phyloP scores from a whole-genome alignment of 306 rosid genomes.

The Coriaria nepalensis region DNA sequence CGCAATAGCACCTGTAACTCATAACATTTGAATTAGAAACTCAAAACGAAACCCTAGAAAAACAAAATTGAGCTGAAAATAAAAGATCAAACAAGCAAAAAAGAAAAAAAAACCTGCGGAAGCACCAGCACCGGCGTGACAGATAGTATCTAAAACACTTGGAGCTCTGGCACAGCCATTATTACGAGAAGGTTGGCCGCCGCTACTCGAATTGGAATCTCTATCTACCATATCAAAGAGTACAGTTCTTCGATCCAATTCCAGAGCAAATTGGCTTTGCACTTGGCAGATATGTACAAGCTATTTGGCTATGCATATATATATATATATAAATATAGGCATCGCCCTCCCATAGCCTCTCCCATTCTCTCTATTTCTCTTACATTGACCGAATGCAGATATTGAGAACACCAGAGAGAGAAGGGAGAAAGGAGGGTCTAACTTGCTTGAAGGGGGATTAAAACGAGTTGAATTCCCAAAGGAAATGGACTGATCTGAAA shows the following conservation, averaged over 20 bases:
- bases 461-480: too few relatives aligned
- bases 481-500: too few relatives aligned
- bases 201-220: conserved; percentile 38
- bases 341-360: not conserved
- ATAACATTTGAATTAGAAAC: not conserved
- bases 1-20: conserved; percentile 67
- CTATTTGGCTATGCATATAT: not conserved
- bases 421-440: too few relatives aligned
- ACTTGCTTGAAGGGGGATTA: too few relatives aligned
- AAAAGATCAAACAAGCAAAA: not conserved
- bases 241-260: not conserved
- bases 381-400: too few relatives aligned
- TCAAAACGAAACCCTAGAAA: not conserved
- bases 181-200: conserved; percentile 23
- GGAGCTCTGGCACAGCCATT: conserved; percentile 8
- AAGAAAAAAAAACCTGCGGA: conserved; percentile 52
- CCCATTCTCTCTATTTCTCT: too few relatives aligned
- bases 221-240: not conserved
- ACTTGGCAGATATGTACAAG: conserved; percentile 11
- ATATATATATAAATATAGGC: not conserved
- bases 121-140: conserved; percentile 78
- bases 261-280: not conserved
- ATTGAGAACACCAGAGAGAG: too few relatives aligned
- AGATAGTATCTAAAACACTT: conserved; percentile 26
- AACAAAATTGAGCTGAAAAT: conserved; percentile 4